Percentiles rank a stretch among this genome's conserved stretches.
Conservation (phyloP, 2,329 filamentous ascomycete genomes). For the Pseudomassariella vexata region DNA sequence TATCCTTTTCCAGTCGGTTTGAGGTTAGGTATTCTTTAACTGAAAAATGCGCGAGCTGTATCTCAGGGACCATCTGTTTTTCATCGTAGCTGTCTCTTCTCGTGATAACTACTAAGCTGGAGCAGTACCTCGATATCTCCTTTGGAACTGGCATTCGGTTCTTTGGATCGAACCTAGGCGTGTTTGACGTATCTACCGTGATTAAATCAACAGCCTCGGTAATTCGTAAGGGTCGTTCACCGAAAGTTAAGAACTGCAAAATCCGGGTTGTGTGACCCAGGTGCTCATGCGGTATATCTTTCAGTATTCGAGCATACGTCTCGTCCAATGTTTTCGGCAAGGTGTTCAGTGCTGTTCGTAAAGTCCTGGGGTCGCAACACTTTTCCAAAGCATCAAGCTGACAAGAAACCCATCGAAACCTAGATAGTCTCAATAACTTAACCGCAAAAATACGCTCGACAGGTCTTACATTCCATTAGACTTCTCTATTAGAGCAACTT, state of each 20-base stretch:
- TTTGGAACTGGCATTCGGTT: slow-evolving; percentile 14
- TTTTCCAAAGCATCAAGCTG: slow-evolving; percentile 14
- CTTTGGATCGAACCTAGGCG: slow-evolving; percentile 16
- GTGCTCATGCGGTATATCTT: slow-evolving; percentile 2
- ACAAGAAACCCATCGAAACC: slow-evolving; percentile 15
- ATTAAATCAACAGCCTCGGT: slow-evolving; percentile 21
- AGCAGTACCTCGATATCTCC: slow-evolving; percentile 13
- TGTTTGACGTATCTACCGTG: slow-evolving; percentile 15
- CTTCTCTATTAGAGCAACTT: slow-evolving; percentile 13
- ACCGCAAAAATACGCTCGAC: background rate
- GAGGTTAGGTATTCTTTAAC: slow-evolving; percentile 24
- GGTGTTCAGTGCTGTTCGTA: slow-evolving; percentile 2
- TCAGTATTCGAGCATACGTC: slow-evolving; percentile 12
- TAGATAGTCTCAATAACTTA: slow-evolving; percentile 6
- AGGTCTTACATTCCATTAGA: slow-evolving; percentile 23
- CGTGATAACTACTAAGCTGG: slow-evolving; percentile 10
- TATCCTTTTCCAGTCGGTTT: slow-evolving; percentile 6
- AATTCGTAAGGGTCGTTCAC: slow-evolving; percentile 18
- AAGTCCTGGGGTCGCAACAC: slow-evolving; percentile 6
- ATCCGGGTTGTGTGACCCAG: slow-evolving; percentile 6
- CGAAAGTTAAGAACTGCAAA: slow-evolving; percentile 16
- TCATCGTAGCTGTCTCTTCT: slow-evolving; percentile 1
- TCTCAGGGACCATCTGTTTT: background rate
- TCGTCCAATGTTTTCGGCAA: slow-evolving; percentile 13
- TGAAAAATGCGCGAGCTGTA: slow-evolving; percentile 23